These are phyloP conservation scores for Kazachstania martiniae DNA, from an alignment of 805 yeast species.

Conservation along the genomic window DNA sequence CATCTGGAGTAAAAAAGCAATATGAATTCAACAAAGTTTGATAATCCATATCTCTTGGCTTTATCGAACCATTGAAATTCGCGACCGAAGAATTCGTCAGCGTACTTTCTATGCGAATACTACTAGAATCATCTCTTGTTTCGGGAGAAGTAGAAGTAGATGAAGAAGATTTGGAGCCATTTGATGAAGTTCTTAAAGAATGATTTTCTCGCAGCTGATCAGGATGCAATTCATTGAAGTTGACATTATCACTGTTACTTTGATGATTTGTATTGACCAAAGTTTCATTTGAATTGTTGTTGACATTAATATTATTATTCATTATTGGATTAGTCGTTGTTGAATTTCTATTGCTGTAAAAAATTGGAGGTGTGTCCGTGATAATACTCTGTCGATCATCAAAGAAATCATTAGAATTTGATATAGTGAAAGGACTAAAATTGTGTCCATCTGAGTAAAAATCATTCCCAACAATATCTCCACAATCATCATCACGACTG, in stretches of 20 bases:
- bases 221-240: background rate
- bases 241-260: too few species aligned
- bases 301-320: constrained; percentile 2
- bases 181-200: background rate
- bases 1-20: constrained; percentile 3
- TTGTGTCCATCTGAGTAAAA: background rate
- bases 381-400: constrained; percentile 14
- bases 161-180: background rate
- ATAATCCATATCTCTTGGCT: constrained; percentile 3
- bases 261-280: constrained; percentile 5
- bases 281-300: constrained; percentile 14
- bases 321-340: background rate
- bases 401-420: constrained; percentile 5
- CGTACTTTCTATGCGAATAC: background rate
- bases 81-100: background rate
- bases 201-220: background rate
- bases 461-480: background rate
- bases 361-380: constrained; percentile 8
- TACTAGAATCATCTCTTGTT: background rate
- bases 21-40: constrained; percentile 3
- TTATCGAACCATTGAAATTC: background rate
- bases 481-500: too few species aligned
- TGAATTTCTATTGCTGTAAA: background rate
- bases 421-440: constrained; percentile 2
- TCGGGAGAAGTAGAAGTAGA: background rate